Percentiles rank a stretch among this genome's conserved stretches.
Conservation (phyloP, 495 filamentous ascomycete genomes). For the Staphylotrichum longicolle region DNA sequence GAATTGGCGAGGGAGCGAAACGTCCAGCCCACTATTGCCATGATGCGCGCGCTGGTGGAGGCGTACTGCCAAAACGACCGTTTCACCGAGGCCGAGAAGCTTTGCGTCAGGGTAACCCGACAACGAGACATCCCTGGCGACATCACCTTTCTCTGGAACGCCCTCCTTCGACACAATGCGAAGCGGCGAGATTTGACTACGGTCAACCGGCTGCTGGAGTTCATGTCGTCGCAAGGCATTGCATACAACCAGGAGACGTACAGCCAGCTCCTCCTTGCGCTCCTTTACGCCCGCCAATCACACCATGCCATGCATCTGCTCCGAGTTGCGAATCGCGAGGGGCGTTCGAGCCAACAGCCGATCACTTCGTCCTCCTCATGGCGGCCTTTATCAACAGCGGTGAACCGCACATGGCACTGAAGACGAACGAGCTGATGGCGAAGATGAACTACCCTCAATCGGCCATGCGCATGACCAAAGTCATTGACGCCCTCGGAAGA, state of each 20-base stretch:
- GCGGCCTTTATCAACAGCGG: conserved; percentile 36
- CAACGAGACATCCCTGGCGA: conserved; percentile 42
- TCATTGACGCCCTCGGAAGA: conserved; percentile 38
- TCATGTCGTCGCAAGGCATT: conserved; percentile 59
- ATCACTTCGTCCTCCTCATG: conserved; percentile 52
- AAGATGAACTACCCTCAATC: conserved; percentile 33
- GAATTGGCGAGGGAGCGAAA: conserved; percentile 47
- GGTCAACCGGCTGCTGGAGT: conserved; percentile 57
- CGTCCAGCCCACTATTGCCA: conserved; percentile 43
- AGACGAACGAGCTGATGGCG: conserved; percentile 38
- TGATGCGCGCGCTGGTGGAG: conserved; percentile 64
- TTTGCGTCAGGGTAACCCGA: conserved; percentile 46
- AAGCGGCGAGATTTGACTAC: conserved; percentile 59
- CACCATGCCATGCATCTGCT: conserved; percentile 67
- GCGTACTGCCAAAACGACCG: conserved; percentile 65
- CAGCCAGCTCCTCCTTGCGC: conserved; percentile 66
- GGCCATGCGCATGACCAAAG: conserved; percentile 31
- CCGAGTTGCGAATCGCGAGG: conserved; percentile 53
- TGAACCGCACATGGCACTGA: conserved; percentile 34
- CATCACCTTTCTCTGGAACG: conserved; percentile 71
- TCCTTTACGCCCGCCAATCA: conserved; percentile 59
- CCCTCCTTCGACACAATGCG: conserved; percentile 66
- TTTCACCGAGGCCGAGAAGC: conserved; percentile 56
- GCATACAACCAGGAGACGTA: conserved; percentile 70
- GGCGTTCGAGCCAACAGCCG: conserved; percentile 57